Evolutionary conservation across 1,284 basidiomycete genomes (phyloP).

Genomic region (Apiotrichum sp.): DNA sequence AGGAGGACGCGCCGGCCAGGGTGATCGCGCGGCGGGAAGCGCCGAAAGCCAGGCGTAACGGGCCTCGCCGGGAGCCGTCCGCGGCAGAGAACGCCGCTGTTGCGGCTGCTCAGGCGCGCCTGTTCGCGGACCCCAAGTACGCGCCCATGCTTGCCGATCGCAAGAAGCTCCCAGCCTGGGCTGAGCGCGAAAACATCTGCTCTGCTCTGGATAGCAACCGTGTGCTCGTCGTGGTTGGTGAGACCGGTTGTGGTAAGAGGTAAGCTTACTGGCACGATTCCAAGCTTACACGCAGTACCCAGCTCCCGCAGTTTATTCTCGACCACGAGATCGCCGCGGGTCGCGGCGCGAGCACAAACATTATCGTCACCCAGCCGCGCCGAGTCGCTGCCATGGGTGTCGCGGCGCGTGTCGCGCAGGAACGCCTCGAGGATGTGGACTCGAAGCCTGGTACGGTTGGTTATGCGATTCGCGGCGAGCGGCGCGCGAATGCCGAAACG

Average conservation of each 20-base stretch:
- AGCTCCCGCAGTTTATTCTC: slow-evolving; percentile 81
- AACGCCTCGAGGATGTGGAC: slow-evolving; percentile 68
- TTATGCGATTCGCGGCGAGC: slow-evolving; percentile 87
- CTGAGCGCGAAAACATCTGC: slow-evolving; percentile 61
- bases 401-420: slow-evolving; percentile 76
- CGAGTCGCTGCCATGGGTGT: slow-evolving; percentile 86
- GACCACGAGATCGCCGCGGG: slow-evolving; percentile 66
- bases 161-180: slow-evolving; percentile 68
- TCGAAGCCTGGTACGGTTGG: slow-evolving; percentile 61
- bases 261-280: slow-evolving; percentile 31
- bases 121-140: slow-evolving; percentile 55
- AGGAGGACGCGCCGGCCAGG: slow-evolving; percentile 13
- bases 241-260: slow-evolving; percentile 83
- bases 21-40: background rate
- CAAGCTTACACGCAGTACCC: slow-evolving; percentile 21
- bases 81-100: slow-evolving; percentile 57
- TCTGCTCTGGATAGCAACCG: slow-evolving; percentile 56
- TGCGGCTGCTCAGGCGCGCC: slow-evolving; percentile 48
- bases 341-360: slow-evolving; percentile 63
- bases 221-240: slow-evolving; percentile 75
- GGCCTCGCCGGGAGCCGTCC: slow-evolving; percentile 50
- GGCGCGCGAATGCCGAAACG: slow-evolving; percentile 60
- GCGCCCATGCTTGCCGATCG: slow-evolving; percentile 56
- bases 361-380: slow-evolving; percentile 85
- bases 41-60: background rate